phyloP scores from a whole-genome alignment of 768 basidiomycete species.

The Suillus discolor region DNA sequence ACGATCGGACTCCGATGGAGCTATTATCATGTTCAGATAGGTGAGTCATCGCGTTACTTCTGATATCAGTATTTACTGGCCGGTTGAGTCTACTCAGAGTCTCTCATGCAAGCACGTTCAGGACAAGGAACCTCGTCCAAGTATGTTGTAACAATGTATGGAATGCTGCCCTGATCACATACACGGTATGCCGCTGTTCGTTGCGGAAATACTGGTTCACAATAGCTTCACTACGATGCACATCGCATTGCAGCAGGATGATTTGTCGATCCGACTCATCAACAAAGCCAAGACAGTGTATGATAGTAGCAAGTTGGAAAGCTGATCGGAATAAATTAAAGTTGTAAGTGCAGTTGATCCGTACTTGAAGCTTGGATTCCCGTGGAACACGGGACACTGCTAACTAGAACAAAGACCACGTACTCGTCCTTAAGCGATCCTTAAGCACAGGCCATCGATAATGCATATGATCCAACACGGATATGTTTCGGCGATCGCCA shows the following conservation, averaged over 20 bases:
- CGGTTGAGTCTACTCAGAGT: too few species aligned
- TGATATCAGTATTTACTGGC: too few species aligned
- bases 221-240: neutral
- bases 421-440: neutral
- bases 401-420: conserved; percentile 1
- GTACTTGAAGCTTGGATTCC: neutral
- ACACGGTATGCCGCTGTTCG: neutral
- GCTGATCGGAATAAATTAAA: neutral
- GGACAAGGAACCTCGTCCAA: neutral
- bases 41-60: neutral
- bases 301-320: neutral
- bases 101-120: neutral
- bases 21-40: neutral
- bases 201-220: too few species aligned
- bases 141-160: neutral
- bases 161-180: neutral
- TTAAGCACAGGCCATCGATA: neutral
- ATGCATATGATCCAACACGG: neutral
- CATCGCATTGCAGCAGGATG: too few species aligned
- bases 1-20: too few species aligned
- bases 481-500: neutral
- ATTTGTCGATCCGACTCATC: too few species aligned
- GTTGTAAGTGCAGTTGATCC: neutral
- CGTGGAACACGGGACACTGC: neutral
- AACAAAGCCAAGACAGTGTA: too few species aligned